phyloP scores from a whole-genome alignment of 179 eudicot species.

The Silene coronaria region DNA sequence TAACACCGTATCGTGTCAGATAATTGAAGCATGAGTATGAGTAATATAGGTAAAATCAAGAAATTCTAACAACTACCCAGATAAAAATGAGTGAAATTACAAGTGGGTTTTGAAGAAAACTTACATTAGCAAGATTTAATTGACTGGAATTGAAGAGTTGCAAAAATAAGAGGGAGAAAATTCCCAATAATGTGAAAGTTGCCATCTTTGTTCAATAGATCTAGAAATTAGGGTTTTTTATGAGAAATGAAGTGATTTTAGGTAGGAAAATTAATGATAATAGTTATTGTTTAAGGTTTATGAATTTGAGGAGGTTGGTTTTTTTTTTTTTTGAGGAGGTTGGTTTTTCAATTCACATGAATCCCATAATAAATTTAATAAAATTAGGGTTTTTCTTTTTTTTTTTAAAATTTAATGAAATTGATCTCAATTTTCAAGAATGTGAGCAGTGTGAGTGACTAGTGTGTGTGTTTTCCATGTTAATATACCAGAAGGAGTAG shows the following conservation, averaged over 20 bases:
- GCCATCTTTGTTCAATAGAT: conserved; percentile 38
- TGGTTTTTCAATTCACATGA: conserved; percentile 28
- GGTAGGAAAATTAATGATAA: conserved; percentile 7
- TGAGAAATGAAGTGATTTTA: not conserved
- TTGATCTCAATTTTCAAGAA: not conserved
- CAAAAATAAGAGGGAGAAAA: conserved; percentile 30
- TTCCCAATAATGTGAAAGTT: conserved; percentile 16
- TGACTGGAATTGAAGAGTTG: conserved; percentile 30
- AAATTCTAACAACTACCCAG: conserved; percentile 20
- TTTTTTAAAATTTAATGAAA: conserved; percentile 32
- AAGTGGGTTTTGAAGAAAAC: conserved; percentile 27
- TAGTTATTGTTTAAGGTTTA: conserved; percentile 9
- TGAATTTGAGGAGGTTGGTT: conserved; percentile 14
- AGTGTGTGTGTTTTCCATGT: not conserved
- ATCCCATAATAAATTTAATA: conserved; percentile 17
- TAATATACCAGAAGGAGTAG: not conserved
- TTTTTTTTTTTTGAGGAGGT: conserved; percentile 13
- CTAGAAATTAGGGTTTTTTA: conserved; percentile 20
- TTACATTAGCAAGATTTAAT: conserved; percentile 40
- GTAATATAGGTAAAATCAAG: not conserved
- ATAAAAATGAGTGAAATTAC: conserved; percentile 13
- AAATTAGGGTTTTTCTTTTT: conserved; percentile 25
- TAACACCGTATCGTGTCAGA: not conserved
- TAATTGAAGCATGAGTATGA: not conserved
- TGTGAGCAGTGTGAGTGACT: not conserved